Conservation (phyloP, 495 filamentous ascomycete species). For the Penicillium psychrofluorescens region DNA sequence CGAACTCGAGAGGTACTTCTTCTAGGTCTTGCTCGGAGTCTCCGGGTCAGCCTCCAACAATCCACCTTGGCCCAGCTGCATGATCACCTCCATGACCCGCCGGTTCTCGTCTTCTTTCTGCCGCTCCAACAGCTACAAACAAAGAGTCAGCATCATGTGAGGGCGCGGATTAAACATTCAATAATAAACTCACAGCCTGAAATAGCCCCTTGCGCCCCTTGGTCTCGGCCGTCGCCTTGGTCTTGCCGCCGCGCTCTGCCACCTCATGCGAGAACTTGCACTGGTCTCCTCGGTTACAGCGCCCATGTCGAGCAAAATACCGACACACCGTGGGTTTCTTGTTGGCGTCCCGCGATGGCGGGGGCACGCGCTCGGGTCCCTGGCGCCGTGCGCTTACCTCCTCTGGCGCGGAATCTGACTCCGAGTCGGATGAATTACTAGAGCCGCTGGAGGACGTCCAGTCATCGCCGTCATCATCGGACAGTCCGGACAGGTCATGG, state of each 20-base stretch:
- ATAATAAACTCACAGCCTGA: constrained; percentile 38
- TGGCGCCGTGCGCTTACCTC: constrained; percentile 31
- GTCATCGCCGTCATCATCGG: constrained; percentile 21
- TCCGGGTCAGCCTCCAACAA: constrained; percentile 11
- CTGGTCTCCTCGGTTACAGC: constrained; percentile 35
- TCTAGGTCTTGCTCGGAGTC: background rate
- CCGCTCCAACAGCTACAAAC: constrained; percentile 36
- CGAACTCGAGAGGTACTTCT: no score
- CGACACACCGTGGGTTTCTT: constrained; percentile 31
- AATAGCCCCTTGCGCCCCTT: constrained; percentile 40
- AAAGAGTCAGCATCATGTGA: constrained; percentile 4
- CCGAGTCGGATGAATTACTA: constrained; percentile 20
- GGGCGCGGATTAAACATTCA: background rate
- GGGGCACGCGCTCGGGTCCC: constrained; percentile 34
- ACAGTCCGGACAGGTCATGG: constrained; percentile 9
- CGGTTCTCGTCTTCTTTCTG: constrained; percentile 39
- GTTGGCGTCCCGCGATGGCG: constrained; percentile 28
- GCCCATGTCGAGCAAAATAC: constrained; percentile 38
- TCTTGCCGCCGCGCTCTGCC: constrained; percentile 24
- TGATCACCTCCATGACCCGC: constrained; percentile 37
- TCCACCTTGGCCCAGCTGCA: constrained; percentile 37
- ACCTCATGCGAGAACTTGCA: constrained; percentile 42
- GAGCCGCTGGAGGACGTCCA: constrained; percentile 34
- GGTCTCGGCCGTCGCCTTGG: constrained; percentile 18
- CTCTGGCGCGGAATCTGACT: constrained; percentile 36